A percentile compares a stretch with the other conserved stretches of the same genome.
These are phyloP conservation scores for Hyphodiscus hymeniophilus DNA, from an alignment of 495 filamentous ascomycete genomes.

Conservation along the genomic window DNA sequence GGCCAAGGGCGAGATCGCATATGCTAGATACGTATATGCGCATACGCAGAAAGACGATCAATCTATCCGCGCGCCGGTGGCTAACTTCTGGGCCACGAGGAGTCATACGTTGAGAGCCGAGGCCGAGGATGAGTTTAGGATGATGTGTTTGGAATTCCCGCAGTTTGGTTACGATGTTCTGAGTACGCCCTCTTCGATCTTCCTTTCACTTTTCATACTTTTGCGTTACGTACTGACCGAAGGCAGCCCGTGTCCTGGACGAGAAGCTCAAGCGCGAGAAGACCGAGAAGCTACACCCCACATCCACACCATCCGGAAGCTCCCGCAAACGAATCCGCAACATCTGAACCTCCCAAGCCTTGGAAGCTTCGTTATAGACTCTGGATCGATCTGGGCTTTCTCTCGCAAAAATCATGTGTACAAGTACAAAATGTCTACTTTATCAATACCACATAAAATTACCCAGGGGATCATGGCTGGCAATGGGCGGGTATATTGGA, in stretches of 20 bases:
- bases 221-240: neutral
- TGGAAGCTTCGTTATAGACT: too few species aligned
- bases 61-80: constrained; percentile 72
- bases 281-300: constrained; percentile 43
- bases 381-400: too few species aligned
- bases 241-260: constrained; percentile 45
- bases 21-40: constrained; percentile 84
- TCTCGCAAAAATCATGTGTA: too few species aligned
- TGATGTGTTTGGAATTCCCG: constrained; percentile 79
- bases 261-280: constrained; percentile 44
- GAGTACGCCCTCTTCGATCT: constrained; percentile 30
- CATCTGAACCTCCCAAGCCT: constrained; percentile 8
- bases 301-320: constrained; percentile 27
- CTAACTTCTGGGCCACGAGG: constrained; percentile 81
- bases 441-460: too few species aligned
- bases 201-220: neutral
- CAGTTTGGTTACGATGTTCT: constrained; percentile 92
- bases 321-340: constrained; percentile 38
- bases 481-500: too few species aligned
- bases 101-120: constrained; percentile 75
- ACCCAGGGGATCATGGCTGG: too few species aligned
- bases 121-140: constrained; percentile 71
- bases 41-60: constrained; percentile 61
- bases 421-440: too few species aligned
- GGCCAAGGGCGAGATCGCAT: constrained; percentile 78